Base-by-base conservation (phyloP, 164 flowering plant species). In the Liriodendron chinense region DNA sequence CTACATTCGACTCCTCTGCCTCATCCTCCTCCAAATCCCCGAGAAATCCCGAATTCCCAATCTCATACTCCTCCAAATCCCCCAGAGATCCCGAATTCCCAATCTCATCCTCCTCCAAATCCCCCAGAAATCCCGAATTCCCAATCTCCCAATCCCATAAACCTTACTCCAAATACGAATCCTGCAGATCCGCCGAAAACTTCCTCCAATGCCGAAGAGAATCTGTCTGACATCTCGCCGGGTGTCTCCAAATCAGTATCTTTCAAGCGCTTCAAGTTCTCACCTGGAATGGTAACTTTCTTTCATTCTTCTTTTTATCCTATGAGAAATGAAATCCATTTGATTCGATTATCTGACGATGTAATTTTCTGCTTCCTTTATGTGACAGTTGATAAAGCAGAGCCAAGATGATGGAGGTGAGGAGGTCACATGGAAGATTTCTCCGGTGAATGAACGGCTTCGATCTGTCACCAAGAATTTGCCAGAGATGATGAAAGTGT, bases 361-460 rank as follows among this genome's bases (percentile, higher is more conserved):
- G 65, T 61, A 25, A 9, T 16, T 16, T 61, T 72, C 18, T 65
- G 22, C 0, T 72, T 6, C 18, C 18, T 53, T 9, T 13, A 50
- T 47, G 50, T 65, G 34, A 56, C 78, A 96, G 98, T 82, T 94
- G 80, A 90, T 96, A 73, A 88, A 92, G 86, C 97, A 90, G 78
- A 96, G 95, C 80, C 99, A 96, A 79, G 95, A 94, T 83, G 99
- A 96, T 81, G 96, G 92, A 57, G 90, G 87, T 18, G 97, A 96
- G 64, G 97, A 92, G 81, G 82, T 96, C 64, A 92, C 97, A 23
- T 96, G 99, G 99, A 96, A 80, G 85, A 89, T 96, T 67, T 92
- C 99, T 61, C 99, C 99, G 0, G 89, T 96, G 18, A 91, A 91
- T 76, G 91, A 94, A 79, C 87, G 91, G 26, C 92, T 96, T 3